phyloP scores from a whole-genome alignment of 345 rosid species.

The Turnera subulata region DNA sequence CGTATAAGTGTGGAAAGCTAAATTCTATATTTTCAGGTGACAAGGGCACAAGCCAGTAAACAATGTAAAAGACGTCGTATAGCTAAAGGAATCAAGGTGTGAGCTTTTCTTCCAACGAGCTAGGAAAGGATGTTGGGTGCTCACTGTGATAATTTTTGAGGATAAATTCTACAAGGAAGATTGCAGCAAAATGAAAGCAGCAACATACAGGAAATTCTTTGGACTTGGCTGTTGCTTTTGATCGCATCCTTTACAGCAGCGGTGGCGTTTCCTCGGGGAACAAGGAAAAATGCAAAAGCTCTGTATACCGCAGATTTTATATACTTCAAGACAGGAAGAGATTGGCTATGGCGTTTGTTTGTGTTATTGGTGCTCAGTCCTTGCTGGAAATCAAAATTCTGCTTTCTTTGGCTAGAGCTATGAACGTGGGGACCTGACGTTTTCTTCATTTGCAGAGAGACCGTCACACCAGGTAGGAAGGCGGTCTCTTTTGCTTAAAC shows the following conservation, averaged over 20 bases:
- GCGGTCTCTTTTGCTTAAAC: background rate
- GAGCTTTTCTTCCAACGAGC: background rate
- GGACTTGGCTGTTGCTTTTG: constrained; percentile 18
- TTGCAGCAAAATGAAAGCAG: constrained; percentile 3
- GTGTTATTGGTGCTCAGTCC: constrained; percentile 6
- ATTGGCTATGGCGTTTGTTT: constrained; percentile 5
- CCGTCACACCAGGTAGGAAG: background rate
- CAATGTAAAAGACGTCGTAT: too few relatives aligned
- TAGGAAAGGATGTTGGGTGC: background rate
- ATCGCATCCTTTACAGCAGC: constrained; percentile 2
- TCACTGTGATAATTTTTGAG: background rate
- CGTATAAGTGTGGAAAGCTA: too few relatives aligned
- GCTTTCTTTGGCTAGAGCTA: constrained; percentile 16
- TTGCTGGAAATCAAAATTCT: constrained; percentile 8
- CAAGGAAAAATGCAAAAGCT: constrained; percentile 31
- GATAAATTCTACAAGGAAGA: background rate
- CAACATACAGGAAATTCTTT: constrained; percentile 54
- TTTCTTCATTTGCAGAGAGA: constrained; percentile 42
- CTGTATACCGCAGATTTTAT: constrained; percentile 46
- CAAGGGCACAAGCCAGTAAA: too few relatives aligned
- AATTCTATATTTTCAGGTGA: too few relatives aligned
- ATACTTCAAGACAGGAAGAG: constrained; percentile 14
- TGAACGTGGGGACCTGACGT: constrained; percentile 17
- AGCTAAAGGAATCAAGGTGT: too few relatives aligned
- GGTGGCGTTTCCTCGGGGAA: constrained; percentile 21